Evolutionary conservation across 1,284 basidiomycete genomes (phyloP), one percentile per base, ranked within the genome.

Genomic region (Ceratobasidium theobromae): DNA sequence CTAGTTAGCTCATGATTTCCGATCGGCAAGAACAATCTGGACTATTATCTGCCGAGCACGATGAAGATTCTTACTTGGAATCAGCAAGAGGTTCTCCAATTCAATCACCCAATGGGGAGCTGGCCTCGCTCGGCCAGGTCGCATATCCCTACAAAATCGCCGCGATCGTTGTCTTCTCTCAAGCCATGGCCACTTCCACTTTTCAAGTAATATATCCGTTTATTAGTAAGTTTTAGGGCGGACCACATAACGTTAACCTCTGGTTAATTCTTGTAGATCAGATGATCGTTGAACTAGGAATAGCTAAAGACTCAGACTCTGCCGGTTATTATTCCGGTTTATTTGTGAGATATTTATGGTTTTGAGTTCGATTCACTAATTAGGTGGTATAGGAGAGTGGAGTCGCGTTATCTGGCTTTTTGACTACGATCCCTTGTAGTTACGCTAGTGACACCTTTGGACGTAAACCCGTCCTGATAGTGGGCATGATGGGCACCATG

Each of bases 241-340:
- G 4, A 5, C 3, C 27, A 18, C 32, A 6, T 27, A 33, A 45
- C 18, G 9, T 41, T 46, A 33, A 58, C 45, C 41, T n/a, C 35
- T 8, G 16, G 35, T 38, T 49, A 27, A 51, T 40, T 25, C n/a
- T 25, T 51, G 16, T 25, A 62, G 57, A 62, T 28, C 57, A 62
- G 57, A 62, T 62, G 57, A 33, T 62, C 23, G 57, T 62, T 33
- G 57, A 62, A 21, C 23, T 62, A 16, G 57, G 57, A 12, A 62
- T 62, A 49, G 57, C 57, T n/a, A 62, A 62, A 41, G 46, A 35
- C 35, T n/a, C 25, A 25, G 57, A 62, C 25, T 62, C 57, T 2
- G 57, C 57, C 9, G 57, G 57, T n/a, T 62, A 62, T 46, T 62
- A 62, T 23, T 62, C 57, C 27, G 57, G 57, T 14, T n/a, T 62